These are phyloP conservation scores for Phytophthora capsici DNA, from an alignment of 352 stramenopile genomes.

Conservation along the genomic window DNA sequence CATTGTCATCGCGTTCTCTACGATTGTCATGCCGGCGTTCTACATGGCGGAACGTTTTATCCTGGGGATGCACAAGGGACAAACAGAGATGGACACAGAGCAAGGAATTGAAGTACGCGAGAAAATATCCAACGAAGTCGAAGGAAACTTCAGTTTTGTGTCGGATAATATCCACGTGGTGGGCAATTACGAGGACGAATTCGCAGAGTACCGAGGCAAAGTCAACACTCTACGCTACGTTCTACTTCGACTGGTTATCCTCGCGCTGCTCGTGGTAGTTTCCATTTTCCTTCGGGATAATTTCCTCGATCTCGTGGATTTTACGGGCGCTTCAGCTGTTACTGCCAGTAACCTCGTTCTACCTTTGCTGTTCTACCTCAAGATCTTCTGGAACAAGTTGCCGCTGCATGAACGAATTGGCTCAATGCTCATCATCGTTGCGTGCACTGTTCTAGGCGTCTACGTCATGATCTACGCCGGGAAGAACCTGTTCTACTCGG, in stretches of 20 bases:
- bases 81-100: slow-evolving; percentile 15
- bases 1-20: slow-evolving; percentile 58
- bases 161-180: slow-evolving; percentile 5
- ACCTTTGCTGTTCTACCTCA: slow-evolving; percentile 59
- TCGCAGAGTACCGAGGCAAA: slow-evolving; percentile 37
- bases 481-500: slow-evolving; percentile 48
- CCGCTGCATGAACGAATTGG: slow-evolving; percentile 47
- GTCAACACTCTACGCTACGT: slow-evolving; percentile 43
- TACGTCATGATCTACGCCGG: slow-evolving; percentile 54
- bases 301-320: slow-evolving; percentile 59
- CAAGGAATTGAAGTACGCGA: slow-evolving; percentile 25
- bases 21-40: slow-evolving; percentile 47
- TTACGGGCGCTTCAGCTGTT: slow-evolving; percentile 51
- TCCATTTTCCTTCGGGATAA: slow-evolving; percentile 49
- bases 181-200: slow-evolving; percentile 35
- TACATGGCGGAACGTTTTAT: slow-evolving; percentile 51
- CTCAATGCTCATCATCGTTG: slow-evolving; percentile 40
- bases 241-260: slow-evolving; percentile 37
- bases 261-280: slow-evolving; percentile 39
- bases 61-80: slow-evolving; percentile 46
- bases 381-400: slow-evolving; percentile 46
- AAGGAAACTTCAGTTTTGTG: slow-evolving; percentile 21
- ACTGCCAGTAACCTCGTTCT: slow-evolving; percentile 46
- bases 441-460: slow-evolving; percentile 39
- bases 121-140: slow-evolving; percentile 24